Evolutionary conservation across 768 basidiomycete genomes (phyloP), one percentile per base, ranked within the genome.

Genomic region (Termitomyces heimii): DNA sequence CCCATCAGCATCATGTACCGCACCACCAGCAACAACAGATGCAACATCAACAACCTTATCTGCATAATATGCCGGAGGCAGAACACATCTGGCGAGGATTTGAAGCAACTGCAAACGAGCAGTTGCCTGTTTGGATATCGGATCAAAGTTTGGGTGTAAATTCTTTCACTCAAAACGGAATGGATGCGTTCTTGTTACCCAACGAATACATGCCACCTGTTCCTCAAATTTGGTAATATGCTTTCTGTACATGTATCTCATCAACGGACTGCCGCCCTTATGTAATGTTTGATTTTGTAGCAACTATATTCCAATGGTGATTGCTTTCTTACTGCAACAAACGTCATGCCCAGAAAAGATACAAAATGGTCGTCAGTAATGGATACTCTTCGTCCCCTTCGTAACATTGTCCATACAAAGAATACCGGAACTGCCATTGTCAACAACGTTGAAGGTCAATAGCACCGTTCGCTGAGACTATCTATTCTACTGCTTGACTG

Each of bases 131-230:
- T 28, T 93, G 90, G 90, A 83, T 92, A 45, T 89, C 89, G 35
- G 91, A 93, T 68, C 87, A 89, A 68, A 89, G 80, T 62, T 71
- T 92, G 2, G 91, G 90, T 45, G 90, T 88, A 49, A 81, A 74
- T 63, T 81, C 84, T 8, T 88, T 91, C 71, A 79, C 84, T 32
- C 88, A 90, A 68, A 82, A 88, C 64, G 91, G 92, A 60, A 89
- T 93, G 75, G 88, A 93, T 65, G 89, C 91, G 4, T 92, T 92
- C 72, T 74, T 93, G 47, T 76, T 93, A 37, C 91, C 91, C 16
- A 71, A 75, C 31, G 86, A 91, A 66, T 91, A 86, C 63, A 77
- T 90, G 51, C 85, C 87, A 2, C 75, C 84, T 56, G 79, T 82
- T 26, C 80, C 85, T 49, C 88, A 88, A 69, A 90, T 92, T 55